These are phyloP conservation scores for Oryza rufipogon DNA, from an alignment of 176 grass and related monocot species.

Conservation along the genomic window DNA sequence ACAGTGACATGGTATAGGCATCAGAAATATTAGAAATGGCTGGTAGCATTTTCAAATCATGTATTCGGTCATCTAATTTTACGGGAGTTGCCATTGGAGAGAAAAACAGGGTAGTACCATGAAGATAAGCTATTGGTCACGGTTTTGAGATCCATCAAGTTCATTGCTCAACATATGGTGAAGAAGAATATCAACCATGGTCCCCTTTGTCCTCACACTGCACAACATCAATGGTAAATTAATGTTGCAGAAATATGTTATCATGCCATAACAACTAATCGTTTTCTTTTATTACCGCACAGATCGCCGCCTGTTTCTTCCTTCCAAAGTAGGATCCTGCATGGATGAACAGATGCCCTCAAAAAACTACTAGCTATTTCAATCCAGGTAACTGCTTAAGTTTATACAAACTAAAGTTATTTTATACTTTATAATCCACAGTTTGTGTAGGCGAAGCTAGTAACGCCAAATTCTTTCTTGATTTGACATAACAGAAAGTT, in stretches of 20 bases:
- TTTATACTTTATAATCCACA: background rate
- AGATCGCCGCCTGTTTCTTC: constrained; percentile 36
- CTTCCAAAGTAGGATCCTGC: constrained; percentile 39
- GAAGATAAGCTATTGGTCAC: constrained; percentile 44
- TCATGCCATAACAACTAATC: constrained; percentile 27
- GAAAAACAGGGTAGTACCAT: constrained; percentile 33
- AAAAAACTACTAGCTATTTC: constrained; percentile 19
- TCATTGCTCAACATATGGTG: constrained; percentile 90
- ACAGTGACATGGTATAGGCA: background rate
- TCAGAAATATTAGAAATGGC: background rate
- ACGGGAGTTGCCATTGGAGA: constrained; percentile 11
- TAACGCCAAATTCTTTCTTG: background rate
- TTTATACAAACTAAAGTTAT: background rate
- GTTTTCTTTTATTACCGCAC: constrained; percentile 59
- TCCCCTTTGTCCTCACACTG: constrained; percentile 68
- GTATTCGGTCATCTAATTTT: constrained; percentile 15
- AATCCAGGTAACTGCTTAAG: constrained; percentile 3
- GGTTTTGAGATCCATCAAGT: constrained; percentile 63
- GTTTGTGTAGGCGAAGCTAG: background rate
- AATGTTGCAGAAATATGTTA: constrained; percentile 22
- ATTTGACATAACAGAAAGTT: background rate
- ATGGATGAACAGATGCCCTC: background rate
- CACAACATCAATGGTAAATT: constrained; percentile 25
- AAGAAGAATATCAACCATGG: constrained; percentile 84
- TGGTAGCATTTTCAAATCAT: background rate